A percentile compares a stretch with the other conserved stretches of the same genome.
These are phyloP conservation scores for Hypoxylon crocopeplum DNA, from an alignment of 495 filamentous ascomycete genomes.

Conservation along the genomic window DNA sequence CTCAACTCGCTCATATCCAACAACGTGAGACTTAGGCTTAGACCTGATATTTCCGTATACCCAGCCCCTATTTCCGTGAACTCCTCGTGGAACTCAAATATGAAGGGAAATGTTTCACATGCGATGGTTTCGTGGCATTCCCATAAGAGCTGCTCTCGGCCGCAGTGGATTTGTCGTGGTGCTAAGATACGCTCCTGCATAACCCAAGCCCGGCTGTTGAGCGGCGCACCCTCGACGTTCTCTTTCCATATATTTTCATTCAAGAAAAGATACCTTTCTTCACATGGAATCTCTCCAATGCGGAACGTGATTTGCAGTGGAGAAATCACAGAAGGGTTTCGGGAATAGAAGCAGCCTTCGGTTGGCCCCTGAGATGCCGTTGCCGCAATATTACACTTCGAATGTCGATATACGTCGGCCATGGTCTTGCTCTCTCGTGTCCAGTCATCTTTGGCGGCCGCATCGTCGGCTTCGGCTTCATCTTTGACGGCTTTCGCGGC, in stretches of 20 bases:
- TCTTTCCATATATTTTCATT: neutral
- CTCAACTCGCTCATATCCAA: neutral
- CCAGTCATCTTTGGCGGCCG: slow-evolving; percentile 36
- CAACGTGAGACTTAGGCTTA: neutral
- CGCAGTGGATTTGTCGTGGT: slow-evolving; percentile 36
- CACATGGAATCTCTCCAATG: neutral
- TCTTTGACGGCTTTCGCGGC: too few relatives aligned
- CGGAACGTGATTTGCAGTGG: neutral
- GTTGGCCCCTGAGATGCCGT: slow-evolving; percentile 5
- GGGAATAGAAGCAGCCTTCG: neutral
- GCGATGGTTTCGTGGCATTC: slow-evolving; percentile 30
- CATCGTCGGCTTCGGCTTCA: too few relatives aligned
- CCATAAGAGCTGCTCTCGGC: slow-evolving; percentile 38
- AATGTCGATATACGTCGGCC: slow-evolving; percentile 36
- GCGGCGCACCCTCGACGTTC: slow-evolving; percentile 1
- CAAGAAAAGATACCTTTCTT: neutral
- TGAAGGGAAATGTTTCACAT: slow-evolving; percentile 35
- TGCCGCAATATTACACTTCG: slow-evolving; percentile 38
- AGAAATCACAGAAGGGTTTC: neutral
- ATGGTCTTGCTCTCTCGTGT: slow-evolving; percentile 35
- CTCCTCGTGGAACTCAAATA: neutral
- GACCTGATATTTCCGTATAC: neutral
- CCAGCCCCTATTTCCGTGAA: neutral
- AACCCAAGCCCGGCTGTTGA: slow-evolving; percentile 40
- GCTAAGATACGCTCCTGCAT: slow-evolving; percentile 41